phyloP scores from a whole-genome alignment of 176 grass and related monocot species.

The Calamus simplicifolius region DNA sequence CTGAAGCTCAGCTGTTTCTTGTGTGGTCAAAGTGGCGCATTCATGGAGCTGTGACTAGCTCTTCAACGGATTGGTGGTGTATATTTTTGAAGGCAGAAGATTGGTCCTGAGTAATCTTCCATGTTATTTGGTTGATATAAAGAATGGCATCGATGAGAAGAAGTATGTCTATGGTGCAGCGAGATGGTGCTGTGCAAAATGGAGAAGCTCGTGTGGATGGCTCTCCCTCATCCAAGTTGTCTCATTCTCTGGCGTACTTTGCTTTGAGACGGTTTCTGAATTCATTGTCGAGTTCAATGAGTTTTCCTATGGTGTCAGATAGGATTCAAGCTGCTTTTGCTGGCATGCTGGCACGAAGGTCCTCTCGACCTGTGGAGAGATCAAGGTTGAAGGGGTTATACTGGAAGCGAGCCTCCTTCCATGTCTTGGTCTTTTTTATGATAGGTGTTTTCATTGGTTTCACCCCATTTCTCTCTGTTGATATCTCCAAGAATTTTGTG shows the following conservation, averaged over 20 bases:
- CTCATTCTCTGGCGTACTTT: slow-evolving; percentile 64
- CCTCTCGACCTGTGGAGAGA: slow-evolving; percentile 45
- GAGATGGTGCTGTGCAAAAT: slow-evolving; percentile 45
- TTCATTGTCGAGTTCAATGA: slow-evolving; percentile 33
- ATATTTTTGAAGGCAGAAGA: no score
- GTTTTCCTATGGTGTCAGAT: slow-evolving; percentile 32
- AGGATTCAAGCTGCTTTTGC: slow-evolving; percentile 40
- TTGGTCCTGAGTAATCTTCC: neutral
- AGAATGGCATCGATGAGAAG: slow-evolving; percentile 67
- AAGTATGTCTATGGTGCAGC: slow-evolving; percentile 31
- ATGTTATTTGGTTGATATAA: neutral
- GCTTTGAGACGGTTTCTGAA: slow-evolving; percentile 49
- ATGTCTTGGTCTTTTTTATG: slow-evolving; percentile 60
- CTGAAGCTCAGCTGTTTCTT: no score
- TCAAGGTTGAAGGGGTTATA: slow-evolving; percentile 47
- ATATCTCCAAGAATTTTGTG: slow-evolving; percentile 54
- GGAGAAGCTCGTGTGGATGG: slow-evolving; percentile 52
- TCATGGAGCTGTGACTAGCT: no score
- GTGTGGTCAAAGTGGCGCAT: no score
- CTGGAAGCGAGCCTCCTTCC: slow-evolving; percentile 46
- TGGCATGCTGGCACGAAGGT: slow-evolving; percentile 46
- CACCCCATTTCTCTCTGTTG: slow-evolving; percentile 55
- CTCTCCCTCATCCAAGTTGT: slow-evolving; percentile 57
- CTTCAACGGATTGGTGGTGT: no score
- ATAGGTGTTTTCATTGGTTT: slow-evolving; percentile 70